Evolutionary conservation across 768 basidiomycete species (phyloP).

Genomic region (Amanita muscaria): DNA sequence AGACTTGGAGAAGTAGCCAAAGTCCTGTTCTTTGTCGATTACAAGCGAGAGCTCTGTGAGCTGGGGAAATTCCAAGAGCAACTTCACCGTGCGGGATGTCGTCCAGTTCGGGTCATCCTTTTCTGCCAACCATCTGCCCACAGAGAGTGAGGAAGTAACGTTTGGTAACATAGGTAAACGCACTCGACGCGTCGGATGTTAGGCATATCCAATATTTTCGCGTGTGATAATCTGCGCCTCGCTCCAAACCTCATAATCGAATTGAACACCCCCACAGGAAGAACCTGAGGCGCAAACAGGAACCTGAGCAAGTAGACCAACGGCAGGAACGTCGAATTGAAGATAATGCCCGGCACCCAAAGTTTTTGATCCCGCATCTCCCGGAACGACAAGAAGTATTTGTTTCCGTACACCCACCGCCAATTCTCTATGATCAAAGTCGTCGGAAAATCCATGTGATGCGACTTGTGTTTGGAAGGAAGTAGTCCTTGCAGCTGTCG

Average conservation of each 20-base stretch:
- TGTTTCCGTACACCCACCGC: not conserved
- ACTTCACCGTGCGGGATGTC: not conserved
- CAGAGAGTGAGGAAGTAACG: not conserved
- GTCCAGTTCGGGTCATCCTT: conserved; percentile 1
- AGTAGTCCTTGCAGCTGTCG: not conserved
- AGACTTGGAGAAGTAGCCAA: not conserved
- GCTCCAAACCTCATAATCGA: not conserved
- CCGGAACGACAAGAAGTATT: not conserved
- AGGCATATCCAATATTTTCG: not conserved
- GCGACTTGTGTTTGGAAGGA: not conserved
- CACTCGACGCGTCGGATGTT: conserved; percentile 3
- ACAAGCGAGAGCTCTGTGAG: not conserved
- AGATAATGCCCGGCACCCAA: not conserved
- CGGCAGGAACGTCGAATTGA: not conserved
- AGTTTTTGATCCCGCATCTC: not conserved
- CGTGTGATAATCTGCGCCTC: not conserved
- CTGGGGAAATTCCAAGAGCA: not conserved
- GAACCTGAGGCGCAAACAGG: not conserved
- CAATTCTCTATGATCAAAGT: not conserved
- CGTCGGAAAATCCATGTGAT: not conserved
- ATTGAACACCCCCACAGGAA: not conserved
- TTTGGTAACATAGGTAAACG: not conserved
- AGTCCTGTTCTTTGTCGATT: not conserved
- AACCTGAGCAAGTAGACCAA: not conserved
- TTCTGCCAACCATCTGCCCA: not conserved